phyloP scores from a whole-genome alignment of 2,329 filamentous ascomycete genomes.

The Eutypella sp. region DNA sequence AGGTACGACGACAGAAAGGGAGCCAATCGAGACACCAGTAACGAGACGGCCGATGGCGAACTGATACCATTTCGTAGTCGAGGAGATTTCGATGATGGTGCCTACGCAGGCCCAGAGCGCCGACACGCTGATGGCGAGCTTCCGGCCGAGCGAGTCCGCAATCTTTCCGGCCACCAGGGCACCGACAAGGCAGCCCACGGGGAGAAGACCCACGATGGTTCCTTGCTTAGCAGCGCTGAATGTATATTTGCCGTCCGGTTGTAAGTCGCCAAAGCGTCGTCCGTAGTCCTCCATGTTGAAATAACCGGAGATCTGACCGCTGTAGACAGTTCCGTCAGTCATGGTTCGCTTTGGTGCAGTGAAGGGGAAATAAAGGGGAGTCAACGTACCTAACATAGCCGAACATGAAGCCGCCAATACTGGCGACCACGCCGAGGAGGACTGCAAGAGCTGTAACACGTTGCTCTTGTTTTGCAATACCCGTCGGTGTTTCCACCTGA shows the following conservation, averaged over 20 bases:
- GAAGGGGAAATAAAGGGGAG: neutral
- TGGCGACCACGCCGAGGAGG: conserved; percentile 46
- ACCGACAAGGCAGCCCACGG: conserved; percentile 55
- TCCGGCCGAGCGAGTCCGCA: conserved; percentile 57
- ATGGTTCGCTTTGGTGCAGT: neutral
- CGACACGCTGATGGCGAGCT: conserved; percentile 56
- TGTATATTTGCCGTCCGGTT: conserved; percentile 31
- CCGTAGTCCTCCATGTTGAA: conserved; percentile 55
- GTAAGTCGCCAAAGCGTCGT: conserved; percentile 45
- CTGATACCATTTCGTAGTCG: conserved; percentile 53
- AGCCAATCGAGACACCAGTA: conserved; percentile 62
- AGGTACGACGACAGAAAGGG: conserved; percentile 58
- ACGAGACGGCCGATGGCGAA: conserved; percentile 60
- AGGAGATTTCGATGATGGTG: conserved; percentile 59
- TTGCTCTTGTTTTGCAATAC: conserved; percentile 11
- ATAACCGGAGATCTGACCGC: conserved; percentile 58
- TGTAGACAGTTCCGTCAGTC: conserved; percentile 20
- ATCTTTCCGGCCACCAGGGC: conserved; percentile 55
- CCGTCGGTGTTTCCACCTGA: conserved; percentile 20
- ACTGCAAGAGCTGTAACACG: conserved; percentile 33
- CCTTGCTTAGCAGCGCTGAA: conserved; percentile 59
- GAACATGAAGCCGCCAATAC: conserved; percentile 54
- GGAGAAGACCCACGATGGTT: conserved; percentile 58
- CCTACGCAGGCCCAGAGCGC: conserved; percentile 60
- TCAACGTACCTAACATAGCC: conserved; percentile 47